Evolutionary conservation across 495 filamentous ascomycete species (phyloP).

Genomic region (Tuber calosporum): DNA sequence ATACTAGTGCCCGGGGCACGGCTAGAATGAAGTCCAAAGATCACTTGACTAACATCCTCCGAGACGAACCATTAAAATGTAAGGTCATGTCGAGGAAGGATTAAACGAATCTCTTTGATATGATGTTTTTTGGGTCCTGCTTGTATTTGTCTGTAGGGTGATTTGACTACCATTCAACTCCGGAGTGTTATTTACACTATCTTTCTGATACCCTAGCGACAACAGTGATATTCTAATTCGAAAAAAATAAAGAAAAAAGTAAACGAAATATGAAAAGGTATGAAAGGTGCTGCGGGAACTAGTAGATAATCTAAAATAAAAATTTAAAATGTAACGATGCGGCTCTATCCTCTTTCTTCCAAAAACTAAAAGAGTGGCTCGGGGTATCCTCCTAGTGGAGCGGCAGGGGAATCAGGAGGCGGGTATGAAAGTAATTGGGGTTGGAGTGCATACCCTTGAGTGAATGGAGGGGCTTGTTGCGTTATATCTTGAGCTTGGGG

Average conservation of each 20-base stretch:
- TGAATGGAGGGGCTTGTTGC: not conserved
- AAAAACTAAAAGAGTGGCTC: not conserved
- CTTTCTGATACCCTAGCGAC: not conserved
- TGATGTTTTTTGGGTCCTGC: not conserved
- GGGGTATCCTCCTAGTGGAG: not conserved
- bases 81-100: conserved; percentile 18
- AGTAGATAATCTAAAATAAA: not conserved
- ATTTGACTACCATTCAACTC: not conserved
- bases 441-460: not conserved
- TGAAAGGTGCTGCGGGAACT: not conserved
- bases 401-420: not conserved
- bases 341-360: not conserved
- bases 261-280: not conserved
- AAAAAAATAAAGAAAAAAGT: not conserved
- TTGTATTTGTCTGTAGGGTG: not conserved
- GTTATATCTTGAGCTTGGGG: not conserved
- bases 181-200: not conserved
- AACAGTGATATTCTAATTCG: not conserved
- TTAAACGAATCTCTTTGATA: conserved; percentile 2
- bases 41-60: conserved; percentile 22
- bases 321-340: not conserved
- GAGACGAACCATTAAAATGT: conserved; percentile 10
- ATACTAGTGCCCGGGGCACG: conserved; percentile 1
- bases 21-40: conserved; percentile 5
- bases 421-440: not conserved